phyloP scores from a whole-genome alignment of 129 eudicot species.

The Chrysanthemum makinoi region DNA sequence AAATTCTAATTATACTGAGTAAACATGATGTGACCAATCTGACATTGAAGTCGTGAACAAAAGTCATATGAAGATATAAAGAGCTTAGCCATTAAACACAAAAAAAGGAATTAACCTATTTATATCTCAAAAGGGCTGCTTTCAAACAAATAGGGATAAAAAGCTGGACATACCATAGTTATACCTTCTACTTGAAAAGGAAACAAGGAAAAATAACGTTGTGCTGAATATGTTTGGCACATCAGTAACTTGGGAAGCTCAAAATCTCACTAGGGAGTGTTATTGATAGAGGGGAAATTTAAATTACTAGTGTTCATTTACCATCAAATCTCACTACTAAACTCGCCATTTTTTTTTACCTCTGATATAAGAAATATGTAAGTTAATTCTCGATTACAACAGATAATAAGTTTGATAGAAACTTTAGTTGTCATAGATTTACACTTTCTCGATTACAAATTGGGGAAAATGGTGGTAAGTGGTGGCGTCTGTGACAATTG shows the following conservation, averaged over 20 bases:
- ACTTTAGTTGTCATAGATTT: slow-evolving; percentile 5
- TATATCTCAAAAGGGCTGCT: not conserved
- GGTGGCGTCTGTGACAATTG: too few species aligned
- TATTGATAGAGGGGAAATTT: not conserved
- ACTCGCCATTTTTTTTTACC: not conserved
- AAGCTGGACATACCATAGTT: not conserved
- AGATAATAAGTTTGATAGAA: not conserved
- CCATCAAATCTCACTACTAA: slow-evolving; percentile 8
- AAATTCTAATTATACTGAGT: not conserved
- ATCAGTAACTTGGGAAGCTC: not conserved
- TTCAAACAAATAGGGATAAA: not conserved
- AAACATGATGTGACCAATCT: not conserved
- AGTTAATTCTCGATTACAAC: not conserved
- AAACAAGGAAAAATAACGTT: not conserved
- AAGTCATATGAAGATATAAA: not conserved
- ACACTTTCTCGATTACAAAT: too few species aligned
- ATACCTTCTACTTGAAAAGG: not conserved
- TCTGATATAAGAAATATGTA: not conserved
- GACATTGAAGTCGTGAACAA: slow-evolving; percentile 4
- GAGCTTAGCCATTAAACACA: slow-evolving; percentile 9
- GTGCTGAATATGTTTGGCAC: not conserved
- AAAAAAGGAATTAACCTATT: not conserved
- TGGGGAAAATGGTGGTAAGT: too few species aligned
- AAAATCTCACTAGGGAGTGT: slow-evolving; percentile 9
- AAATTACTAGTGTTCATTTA: not conserved